A percentile compares a stretch with the other conserved stretches of the same genome.
These are phyloP conservation scores for Eucalyptus cladocalyx DNA, from an alignment of 345 rosid species.

Conservation along the genomic window DNA sequence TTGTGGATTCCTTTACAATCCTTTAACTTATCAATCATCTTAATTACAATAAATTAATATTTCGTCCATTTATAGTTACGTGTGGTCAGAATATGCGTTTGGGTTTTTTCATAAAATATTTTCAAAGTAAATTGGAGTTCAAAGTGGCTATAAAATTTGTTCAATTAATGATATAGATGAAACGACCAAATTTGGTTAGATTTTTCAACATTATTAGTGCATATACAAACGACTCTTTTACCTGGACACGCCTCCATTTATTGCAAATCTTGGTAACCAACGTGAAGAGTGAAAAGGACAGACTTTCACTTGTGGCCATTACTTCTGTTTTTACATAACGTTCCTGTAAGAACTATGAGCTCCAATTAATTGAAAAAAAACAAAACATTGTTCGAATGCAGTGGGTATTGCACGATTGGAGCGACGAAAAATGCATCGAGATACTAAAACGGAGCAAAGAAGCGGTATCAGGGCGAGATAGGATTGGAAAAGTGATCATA, in stretches of 20 bases:
- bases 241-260: background rate
- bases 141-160: background rate
- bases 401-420: background rate
- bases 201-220: background rate
- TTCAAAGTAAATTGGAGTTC: background rate
- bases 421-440: background rate
- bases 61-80: background rate
- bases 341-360: background rate
- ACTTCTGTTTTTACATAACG: background rate
- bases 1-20: background rate
- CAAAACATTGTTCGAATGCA: background rate
- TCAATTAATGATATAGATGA: background rate
- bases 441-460: background rate
- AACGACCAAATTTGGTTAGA: background rate
- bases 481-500: background rate
- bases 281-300: background rate
- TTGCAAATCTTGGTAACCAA: background rate
- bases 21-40: background rate
- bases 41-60: background rate
- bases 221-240: background rate
- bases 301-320: background rate
- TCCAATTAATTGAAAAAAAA: background rate
- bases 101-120: background rate
- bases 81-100: background rate
- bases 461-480: background rate